Evolutionary conservation across 2,329 filamentous ascomycete genomes (phyloP).

Genomic region (Pyrenophora tritici-repentis): DNA sequence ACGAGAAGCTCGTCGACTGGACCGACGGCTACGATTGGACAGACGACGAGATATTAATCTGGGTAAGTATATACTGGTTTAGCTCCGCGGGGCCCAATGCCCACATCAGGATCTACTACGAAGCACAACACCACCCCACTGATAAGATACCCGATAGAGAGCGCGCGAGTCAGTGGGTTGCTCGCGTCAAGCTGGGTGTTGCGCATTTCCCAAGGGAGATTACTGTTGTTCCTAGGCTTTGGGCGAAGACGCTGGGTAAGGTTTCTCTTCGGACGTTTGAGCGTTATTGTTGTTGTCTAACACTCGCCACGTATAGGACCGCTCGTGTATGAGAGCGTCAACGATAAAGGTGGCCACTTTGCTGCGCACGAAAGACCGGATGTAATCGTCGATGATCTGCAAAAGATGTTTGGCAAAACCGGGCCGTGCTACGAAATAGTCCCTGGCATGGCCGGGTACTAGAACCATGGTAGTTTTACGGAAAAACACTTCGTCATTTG

Average conservation of each 20-base stretch:
- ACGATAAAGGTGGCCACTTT: conserved; percentile 64
- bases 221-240: conserved; percentile 58
- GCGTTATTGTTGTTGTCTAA: not conserved
- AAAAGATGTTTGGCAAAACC: conserved; percentile 62
- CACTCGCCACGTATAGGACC: conserved; percentile 33
- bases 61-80: conserved; percentile 76
- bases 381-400: conserved; percentile 58
- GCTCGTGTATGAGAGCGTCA: conserved; percentile 61
- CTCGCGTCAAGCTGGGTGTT: conserved; percentile 57
- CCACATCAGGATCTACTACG: conserved; percentile 73
- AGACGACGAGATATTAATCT: conserved; percentile 75
- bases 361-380: conserved; percentile 64
- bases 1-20: conserved; percentile 81
- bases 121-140: conserved; percentile 55
- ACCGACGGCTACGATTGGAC: conserved; percentile 73
- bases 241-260: conserved; percentile 62
- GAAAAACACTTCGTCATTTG: not conserved
- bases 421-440: conserved; percentile 44
- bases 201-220: conserved; percentile 65
- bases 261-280: not conserved
- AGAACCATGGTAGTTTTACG: not conserved
- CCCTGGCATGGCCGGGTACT: conserved; percentile 38
- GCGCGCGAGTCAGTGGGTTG: conserved; percentile 50
- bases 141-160: conserved; percentile 36
- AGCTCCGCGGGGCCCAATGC: conserved; percentile 71